A percentile compares a stretch with the other conserved stretches of the same genome.
Conservation (phyloP, 768 basidiomycete species). For the Lentinula detonsa region DNA sequence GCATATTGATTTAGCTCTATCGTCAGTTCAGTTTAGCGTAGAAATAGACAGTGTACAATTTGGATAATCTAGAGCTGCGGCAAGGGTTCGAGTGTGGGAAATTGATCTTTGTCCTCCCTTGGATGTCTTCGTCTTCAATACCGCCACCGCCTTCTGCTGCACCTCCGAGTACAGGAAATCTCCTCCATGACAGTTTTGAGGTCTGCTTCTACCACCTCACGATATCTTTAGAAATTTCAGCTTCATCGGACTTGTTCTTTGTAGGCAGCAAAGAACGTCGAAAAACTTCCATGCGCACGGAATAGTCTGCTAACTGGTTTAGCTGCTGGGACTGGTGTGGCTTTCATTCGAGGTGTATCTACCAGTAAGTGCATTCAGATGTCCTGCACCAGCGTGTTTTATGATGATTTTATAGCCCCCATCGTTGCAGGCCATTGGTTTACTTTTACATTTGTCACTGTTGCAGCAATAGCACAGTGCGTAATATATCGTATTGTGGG, state of each 20-base stretch:
- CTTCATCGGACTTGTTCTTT: neutral
- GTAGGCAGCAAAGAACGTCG: conserved; percentile 4
- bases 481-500: conserved; percentile 15
- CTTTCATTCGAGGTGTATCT: conserved; percentile 63
- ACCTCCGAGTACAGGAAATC: neutral
- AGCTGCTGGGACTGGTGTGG: conserved; percentile 73
- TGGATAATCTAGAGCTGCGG: too few species aligned
- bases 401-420: conserved; percentile 33
- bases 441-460: conserved; percentile 61
- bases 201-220: neutral
- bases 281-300: conserved; percentile 70
- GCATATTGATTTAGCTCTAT: conserved; percentile 30
- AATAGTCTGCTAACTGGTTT: conserved; percentile 73
- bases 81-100: too few species aligned
- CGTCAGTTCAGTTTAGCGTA: too few species aligned
- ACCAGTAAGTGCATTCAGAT: conserved; percentile 40
- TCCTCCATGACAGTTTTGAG: neutral
- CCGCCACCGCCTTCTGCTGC: neutral
- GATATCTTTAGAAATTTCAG: neutral
- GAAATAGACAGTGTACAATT: too few species aligned
- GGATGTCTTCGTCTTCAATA: neutral
- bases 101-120: neutral
- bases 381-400: neutral
- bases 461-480: conserved; percentile 68
- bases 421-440: conserved; percentile 77